Evolutionary conservation across 148 eudicot species (phyloP), one percentile per base, ranked within the genome.

Genomic region (Dysphania ambrosioides): DNA sequence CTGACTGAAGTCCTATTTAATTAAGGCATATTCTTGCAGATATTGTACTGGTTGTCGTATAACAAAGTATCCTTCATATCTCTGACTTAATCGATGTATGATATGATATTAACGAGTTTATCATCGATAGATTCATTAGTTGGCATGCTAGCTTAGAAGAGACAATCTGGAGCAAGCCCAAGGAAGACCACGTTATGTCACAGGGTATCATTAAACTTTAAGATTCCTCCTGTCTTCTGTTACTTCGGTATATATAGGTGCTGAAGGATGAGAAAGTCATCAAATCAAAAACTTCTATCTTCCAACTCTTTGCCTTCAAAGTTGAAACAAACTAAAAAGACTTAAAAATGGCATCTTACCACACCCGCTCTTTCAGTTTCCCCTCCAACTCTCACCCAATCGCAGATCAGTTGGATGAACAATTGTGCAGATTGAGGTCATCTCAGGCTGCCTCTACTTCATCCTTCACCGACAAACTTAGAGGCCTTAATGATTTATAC

Each of bases 361-460:
- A 75, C 63, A 47, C 72, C 42, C 82, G 82, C 16, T 80, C 79
- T 2, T 51, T 19, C 78, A 75, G 82, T 38, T 56, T 59, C 35
- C 82, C 82, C 19, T 70, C 79, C 21, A 41, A 42, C 42, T 70
- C 75, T 63, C 78, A 70, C 49, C 79, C 74, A 6, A 6, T 75
- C 9, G 47, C 53, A 12, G 57, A 53, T 7, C 71, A 64, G 24
- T 23, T 75, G 16, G 72, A 70, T 21, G 42, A 74, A 49, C 66
- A 70, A 24, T 65, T 75, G 13, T 68, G 71, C 41, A 77, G 75
- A 66, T 49, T 80, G 24, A 80, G 76, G 2, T 56, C 83, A 7
- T 63, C 79, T 27, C 71, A 80, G 74, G n/a, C 79, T 27, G 66
- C 84, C 32, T 83, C 82, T 3, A 49, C 80, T n/a, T 55, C 82